Evolutionary conservation across 441 rosid genomes (phyloP), one percentile per base, ranked within the genome.

Genomic region (California macrophylla): DNA sequence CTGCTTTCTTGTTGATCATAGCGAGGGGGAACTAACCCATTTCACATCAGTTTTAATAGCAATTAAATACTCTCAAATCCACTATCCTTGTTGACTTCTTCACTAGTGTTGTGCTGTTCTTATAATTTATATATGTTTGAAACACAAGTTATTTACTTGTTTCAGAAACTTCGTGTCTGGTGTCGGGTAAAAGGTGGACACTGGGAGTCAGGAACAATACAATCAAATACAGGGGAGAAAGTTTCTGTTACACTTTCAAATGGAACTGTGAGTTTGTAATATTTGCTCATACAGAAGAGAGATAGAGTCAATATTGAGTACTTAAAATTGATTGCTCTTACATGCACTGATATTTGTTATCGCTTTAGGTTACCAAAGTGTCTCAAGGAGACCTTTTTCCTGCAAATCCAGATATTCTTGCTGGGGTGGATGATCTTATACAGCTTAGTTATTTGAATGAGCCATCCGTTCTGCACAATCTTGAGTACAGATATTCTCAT

Each of bases 391-490:
- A 88, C 32, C 91, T 95, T 74, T 85, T 91, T 63, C 98, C 98
- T 45, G 95, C 99, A 75, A 95, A 92, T 77, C 97, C 99, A 15
- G 87, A 88, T 77, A 83, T 95, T 36, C 78, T 95, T 66, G 92
- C 85, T 81, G 97, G 95, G 52, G 96, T 86, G 72, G 92, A 88
- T 79, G 95, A 95, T 80, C 98, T 92, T 72, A 82, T 86, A 76
- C 97, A 87, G 77, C 99, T 95, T 77, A 90, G 93, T 82, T 95
- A 87, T 87, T 75, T 95, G 82, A 95, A 95, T 69, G 99, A 92
- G 73, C 99, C 97, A 23, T 87, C 99, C 2, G 93, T 92, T 74
- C 85, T 95, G 73, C 80, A 92, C 85, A 95, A 95, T 77, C 84
- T 95, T 26, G 82, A 77, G 70, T 77, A 75, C 84, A 85, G 97